Evolutionary conservation across 2,329 filamentous ascomycete species (phyloP).

Genomic region (Sordariomycetes sp.): DNA sequence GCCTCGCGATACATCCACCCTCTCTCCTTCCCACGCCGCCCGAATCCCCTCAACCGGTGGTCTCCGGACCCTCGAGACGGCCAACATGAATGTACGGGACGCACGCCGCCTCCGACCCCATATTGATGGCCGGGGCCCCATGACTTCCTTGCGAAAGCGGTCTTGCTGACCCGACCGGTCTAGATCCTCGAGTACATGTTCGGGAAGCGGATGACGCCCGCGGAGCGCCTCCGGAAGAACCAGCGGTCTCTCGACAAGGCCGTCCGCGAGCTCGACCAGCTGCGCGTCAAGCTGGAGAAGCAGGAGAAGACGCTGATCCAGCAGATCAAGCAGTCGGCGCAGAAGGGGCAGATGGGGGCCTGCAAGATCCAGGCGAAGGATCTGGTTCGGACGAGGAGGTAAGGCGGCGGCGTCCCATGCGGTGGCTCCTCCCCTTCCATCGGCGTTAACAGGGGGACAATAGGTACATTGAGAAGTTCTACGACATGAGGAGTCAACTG

Average conservation of each 20-base stretch:
- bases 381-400: constrained; percentile 80
- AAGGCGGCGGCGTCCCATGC: constrained; percentile 8
- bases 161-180: not conserved
- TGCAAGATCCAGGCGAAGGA: constrained; percentile 98
- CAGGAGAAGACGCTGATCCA: constrained; percentile 95
- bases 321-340: constrained; percentile 97
- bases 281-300: constrained; percentile 91
- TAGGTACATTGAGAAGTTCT: constrained; percentile 96
- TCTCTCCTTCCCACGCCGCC: not conserved
- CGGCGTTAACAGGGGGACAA: too few relatives aligned
- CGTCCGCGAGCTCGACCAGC: constrained; percentile 89
- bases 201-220: constrained; percentile 97
- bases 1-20: not conserved
- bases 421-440: not conserved
- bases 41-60: not conserved
- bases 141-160: not conserved
- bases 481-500: constrained; percentile 92
- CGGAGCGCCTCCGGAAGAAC: constrained; percentile 83
- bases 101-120: not conserved
- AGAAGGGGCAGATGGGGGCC: constrained; percentile 97
- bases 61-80: not conserved
- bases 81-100: not conserved
- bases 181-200: constrained; percentile 98
- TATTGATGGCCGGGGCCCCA: not conserved
- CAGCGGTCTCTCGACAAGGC: constrained; percentile 96